phyloP scores from a whole-genome alignment of 768 basidiomycete genomes.

The Hericium coralloides region DNA sequence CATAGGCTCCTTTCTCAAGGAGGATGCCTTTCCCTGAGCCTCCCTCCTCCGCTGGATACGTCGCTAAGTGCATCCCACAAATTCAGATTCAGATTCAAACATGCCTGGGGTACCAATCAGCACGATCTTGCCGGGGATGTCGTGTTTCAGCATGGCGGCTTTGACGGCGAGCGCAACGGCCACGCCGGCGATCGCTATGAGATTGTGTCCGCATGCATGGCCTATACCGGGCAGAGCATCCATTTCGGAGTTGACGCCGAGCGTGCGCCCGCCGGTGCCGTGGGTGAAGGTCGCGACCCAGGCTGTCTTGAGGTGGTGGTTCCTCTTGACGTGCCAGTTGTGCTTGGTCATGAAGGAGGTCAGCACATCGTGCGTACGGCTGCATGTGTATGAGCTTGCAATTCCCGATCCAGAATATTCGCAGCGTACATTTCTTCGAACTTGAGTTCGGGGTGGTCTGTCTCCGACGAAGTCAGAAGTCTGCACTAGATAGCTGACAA shows the following conservation, averaged over 20 bases:
- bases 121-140: slow-evolving; percentile 60
- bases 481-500: background rate
- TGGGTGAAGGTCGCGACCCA: slow-evolving; percentile 64
- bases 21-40: slow-evolving; percentile 64
- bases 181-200: slow-evolving; percentile 71
- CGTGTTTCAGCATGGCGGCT: slow-evolving; percentile 47
- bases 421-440: slow-evolving; percentile 54
- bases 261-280: slow-evolving; percentile 56
- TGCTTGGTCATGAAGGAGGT: slow-evolving; percentile 58
- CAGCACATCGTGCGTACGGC: slow-evolving; percentile 63
- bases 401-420: background rate
- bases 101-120: slow-evolving; percentile 74
- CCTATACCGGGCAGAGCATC: slow-evolving; percentile 34
- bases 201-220: slow-evolving; percentile 77
- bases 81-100: background rate
- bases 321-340: slow-evolving; percentile 54
- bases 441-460: slow-evolving; percentile 62
- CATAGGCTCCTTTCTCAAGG: slow-evolving; percentile 64
- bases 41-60: slow-evolving; percentile 60
- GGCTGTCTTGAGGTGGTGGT: slow-evolving; percentile 61
- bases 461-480: background rate
- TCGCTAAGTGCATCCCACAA: background rate
- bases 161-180: slow-evolving; percentile 65
- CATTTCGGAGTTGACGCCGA: slow-evolving; percentile 76
- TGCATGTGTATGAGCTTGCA: slow-evolving; percentile 17